These are phyloP conservation scores for Cairneyella variabilis DNA, from an alignment of 495 filamentous ascomycete genomes.

Conservation along the genomic window DNA sequence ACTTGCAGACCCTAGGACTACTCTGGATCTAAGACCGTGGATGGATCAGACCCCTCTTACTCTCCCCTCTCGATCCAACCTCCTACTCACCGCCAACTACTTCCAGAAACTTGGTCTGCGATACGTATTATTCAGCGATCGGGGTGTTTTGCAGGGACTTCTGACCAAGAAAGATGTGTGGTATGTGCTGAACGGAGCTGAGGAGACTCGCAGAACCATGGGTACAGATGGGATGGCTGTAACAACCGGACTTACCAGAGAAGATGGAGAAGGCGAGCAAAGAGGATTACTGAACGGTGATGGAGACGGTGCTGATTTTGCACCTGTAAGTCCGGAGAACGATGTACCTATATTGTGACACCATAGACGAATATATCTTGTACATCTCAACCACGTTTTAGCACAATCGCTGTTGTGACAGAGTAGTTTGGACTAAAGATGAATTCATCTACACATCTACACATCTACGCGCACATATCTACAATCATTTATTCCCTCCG, in stretches of 20 bases:
- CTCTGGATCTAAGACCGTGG: constrained; percentile 87
- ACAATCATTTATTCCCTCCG: too few relatives aligned
- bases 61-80: constrained; percentile 64
- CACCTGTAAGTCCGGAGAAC: constrained; percentile 8
- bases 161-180: constrained; percentile 99
- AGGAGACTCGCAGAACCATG: constrained; percentile 45
- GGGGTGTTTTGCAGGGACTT: constrained; percentile 76
- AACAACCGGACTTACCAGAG: constrained; percentile 33
- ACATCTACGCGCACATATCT: too few relatives aligned
- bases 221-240: constrained; percentile 14
- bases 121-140: constrained; percentile 83
- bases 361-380: background rate
- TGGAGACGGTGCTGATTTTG: constrained; percentile 32
- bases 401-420: background rate
- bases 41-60: constrained; percentile 98
- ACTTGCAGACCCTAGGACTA: constrained; percentile 71
- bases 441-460: too few relatives aligned
- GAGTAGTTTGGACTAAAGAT: too few relatives aligned
- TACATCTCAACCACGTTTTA: background rate
- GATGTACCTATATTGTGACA: constrained; percentile 23
- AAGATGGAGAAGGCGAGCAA: constrained; percentile 41
- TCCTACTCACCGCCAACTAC: constrained; percentile 81
- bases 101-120: constrained; percentile 91
- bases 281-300: constrained; percentile 46
- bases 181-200: constrained; percentile 80